Base-by-base conservation (phyloP, 208 protist genomes). In the Acanthamoeba triangularis region DNA sequence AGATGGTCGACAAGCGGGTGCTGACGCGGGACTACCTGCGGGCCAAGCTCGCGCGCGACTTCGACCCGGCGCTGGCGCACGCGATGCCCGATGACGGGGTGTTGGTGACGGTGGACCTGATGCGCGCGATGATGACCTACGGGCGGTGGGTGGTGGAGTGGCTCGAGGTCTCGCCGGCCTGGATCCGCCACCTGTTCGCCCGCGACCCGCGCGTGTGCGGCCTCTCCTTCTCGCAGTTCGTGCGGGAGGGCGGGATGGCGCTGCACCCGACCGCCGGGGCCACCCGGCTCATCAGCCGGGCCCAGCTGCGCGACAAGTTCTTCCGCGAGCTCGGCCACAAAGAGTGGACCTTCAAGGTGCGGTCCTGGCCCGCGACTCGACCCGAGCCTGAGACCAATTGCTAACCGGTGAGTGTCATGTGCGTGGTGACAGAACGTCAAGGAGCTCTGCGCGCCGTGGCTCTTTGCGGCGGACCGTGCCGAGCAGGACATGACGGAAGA, bases 191-290 rank as follows among this genome's bases (percentile, higher is more conserved):
- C 30, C 30, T 4, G 13, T 35, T 80, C 72, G 41, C 16, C 18
- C 18, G n/a, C 72, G 72, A 80, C 41, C 0, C 23, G 13, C 72
- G 72, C 30, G 72, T 47, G 41, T 30, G 72, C 35, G 23, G 33
- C 33, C 30, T 80, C 10, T 80, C 72, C 25, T 80, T 80, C 72
- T 80, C 72, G 33, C 35, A 37, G 72, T 80, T 80, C 72, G 72
- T 80, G 30, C 11, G 6, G 33, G 16, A 25, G 72, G 41, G 41
- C 41, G 72, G 72, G 11, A 80, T 80, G 72, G 41, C 72, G 18
- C 72, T 80, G 35, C 72, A 80, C 72, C 72, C 72, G 41, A 25
- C 67, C 67, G 41, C 35, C 35, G 33, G 25, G 35, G 20, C 72
- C 25, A 33, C 20, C 67, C 18, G 41, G 37, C 72, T 80, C 72